These are phyloP conservation scores for Pterula multifida DNA, from an alignment of 1,284 basidiomycete genomes.

Conservation along the genomic window DNA sequence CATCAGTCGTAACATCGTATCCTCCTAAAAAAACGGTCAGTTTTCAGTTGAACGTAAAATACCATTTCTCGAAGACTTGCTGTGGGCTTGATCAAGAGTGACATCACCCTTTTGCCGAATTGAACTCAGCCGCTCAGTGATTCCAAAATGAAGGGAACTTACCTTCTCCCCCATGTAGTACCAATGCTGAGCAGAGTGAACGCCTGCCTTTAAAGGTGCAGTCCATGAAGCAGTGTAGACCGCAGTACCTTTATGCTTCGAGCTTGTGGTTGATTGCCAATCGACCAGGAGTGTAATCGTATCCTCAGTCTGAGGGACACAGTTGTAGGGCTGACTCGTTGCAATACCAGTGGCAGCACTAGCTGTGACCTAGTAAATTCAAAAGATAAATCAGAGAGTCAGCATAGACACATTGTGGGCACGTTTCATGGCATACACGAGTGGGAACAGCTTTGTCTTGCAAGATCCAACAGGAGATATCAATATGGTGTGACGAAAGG, in stretches of 20 bases:
- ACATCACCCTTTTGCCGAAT: constrained; percentile 1
- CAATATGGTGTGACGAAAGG: constrained; percentile 88
- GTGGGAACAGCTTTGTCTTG: constrained; percentile 71
- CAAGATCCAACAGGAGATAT: constrained; percentile 87
- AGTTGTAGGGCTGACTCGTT: constrained; percentile 75
- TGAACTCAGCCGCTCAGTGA: background rate
- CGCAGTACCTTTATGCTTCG: constrained; percentile 62
- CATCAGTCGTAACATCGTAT: constrained; percentile 79
- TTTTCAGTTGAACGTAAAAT: background rate
- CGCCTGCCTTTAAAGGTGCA: constrained; percentile 63
- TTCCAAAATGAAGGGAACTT: constrained; percentile 8
- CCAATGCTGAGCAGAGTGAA: constrained; percentile 86
- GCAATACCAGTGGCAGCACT: constrained; percentile 86
- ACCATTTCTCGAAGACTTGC: background rate
- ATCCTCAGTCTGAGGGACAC: constrained; percentile 79
- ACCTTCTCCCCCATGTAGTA: constrained; percentile 91
- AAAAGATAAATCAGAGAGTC: background rate
- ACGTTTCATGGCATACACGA: constrained; percentile 25
- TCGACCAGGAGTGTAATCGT: constrained; percentile 91
- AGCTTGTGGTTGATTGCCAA: constrained; percentile 70
- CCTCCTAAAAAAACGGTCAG: constrained; percentile 46
- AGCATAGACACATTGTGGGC: background rate
- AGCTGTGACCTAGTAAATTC: constrained; percentile 41
- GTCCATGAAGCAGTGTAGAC: constrained; percentile 92
- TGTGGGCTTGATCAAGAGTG: background rate